These are phyloP conservation scores for Galeopsis tetrahit DNA, from an alignment of 257 asterid species.

Conservation along the genomic window DNA sequence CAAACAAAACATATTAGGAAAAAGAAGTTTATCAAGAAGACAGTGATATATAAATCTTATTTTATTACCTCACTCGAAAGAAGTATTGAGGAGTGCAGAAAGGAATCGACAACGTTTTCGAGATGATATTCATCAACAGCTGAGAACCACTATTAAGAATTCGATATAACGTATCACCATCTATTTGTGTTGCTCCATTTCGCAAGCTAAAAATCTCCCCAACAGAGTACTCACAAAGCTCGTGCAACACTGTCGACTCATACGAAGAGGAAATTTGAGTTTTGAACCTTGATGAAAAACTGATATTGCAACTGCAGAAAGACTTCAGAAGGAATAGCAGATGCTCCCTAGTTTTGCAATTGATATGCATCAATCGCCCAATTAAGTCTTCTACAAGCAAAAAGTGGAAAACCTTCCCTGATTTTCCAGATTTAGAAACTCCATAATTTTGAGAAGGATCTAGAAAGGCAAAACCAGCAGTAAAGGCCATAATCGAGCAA, in stretches of 20 bases:
- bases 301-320: slow-evolving; percentile 32
- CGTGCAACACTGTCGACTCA: slow-evolving; percentile 50
- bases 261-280: slow-evolving; percentile 43
- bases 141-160: slow-evolving; percentile 43
- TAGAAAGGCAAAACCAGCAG: slow-evolving; percentile 59
- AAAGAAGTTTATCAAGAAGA: slow-evolving; percentile 20
- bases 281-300: slow-evolving; percentile 42
- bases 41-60: slow-evolving; percentile 8
- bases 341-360: slow-evolving; percentile 50
- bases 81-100: slow-evolving; percentile 65
- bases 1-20: not conserved
- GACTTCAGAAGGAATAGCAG: slow-evolving; percentile 58
- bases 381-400: slow-evolving; percentile 63
- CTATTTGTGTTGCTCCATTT: slow-evolving; percentile 39
- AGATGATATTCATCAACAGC: slow-evolving; percentile 53
- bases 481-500: slow-evolving; percentile 87
- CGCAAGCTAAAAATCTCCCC: slow-evolving; percentile 53
- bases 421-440: slow-evolving; percentile 32
- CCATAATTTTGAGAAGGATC: slow-evolving; percentile 39
- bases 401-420: slow-evolving; percentile 42
- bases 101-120: slow-evolving; percentile 63
- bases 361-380: slow-evolving; percentile 54
- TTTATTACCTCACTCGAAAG: slow-evolving; percentile 67
- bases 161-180: slow-evolving; percentile 35
- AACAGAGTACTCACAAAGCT: slow-evolving; percentile 60